Evolutionary conservation across 1,284 basidiomycete species (phyloP), one percentile per base, ranked within the genome.

Genomic region (Psilocybe mexicana): DNA sequence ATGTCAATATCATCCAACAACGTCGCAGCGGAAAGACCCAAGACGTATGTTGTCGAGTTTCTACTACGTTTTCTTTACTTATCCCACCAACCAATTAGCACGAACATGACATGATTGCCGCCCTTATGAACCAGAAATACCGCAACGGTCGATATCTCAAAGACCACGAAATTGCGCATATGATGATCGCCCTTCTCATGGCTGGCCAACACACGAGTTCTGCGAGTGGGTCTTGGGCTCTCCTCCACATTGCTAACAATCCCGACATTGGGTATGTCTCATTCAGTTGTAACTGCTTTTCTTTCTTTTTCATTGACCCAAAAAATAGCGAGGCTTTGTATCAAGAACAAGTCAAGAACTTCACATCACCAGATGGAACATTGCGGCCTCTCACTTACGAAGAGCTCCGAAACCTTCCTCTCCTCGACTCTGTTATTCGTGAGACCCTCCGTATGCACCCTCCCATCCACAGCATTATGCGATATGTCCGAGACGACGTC

Each of bases 131-230:
- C 63, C 92, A 96, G 70, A 84, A 79, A 51, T 99, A 99, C 78
- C 92, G 93, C 67, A 84, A 88, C 69, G 97, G 97, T 49, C 80
- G 84, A 43, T 71, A 80, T 1, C 82, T 99, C 35, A 83, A 82
- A 51, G 94, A 98, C 69, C 88, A 92, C 63, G 95, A 98, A 73
- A 91, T 99, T 62, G 94, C 97, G 0, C 96, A 98, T 70, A 96
- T 98, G 70, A 89, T 99, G 90, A 96, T 95, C 65, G 93, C 94
- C 23, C 82, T 96, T 47, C 85, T 96, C 62, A 96, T 96, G 94
- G 96, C 96, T 42, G 97, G 97, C 26, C 97, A 99, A 76, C 97
- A 99, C 77, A 99, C 97, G 0, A 93, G 90, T 65, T 96, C 94
- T 18, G 92, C 96, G 0, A 93, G 94, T 8, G 87, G 87, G 25